phyloP scores from a whole-genome alignment of 257 asterid genomes.

The Anisodus tanguticus region DNA sequence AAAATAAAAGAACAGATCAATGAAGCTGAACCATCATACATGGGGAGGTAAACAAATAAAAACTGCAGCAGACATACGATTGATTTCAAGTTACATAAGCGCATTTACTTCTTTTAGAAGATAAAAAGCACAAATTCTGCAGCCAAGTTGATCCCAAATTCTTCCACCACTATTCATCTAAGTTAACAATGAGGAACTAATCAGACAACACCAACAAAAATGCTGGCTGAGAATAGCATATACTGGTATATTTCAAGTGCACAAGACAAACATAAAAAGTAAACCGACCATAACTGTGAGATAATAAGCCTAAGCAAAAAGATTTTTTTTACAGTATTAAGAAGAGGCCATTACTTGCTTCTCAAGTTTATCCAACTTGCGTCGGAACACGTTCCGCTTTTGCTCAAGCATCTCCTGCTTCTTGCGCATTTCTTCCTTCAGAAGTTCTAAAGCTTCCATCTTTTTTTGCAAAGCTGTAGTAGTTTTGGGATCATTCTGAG shows the following conservation, averaged over 20 bases:
- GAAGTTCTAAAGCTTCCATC: constrained; percentile 74
- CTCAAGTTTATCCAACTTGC: constrained; percentile 70
- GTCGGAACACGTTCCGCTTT: constrained; percentile 81
- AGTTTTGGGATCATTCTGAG: constrained; percentile 57
- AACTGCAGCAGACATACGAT: neutral
- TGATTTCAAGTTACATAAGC: neutral
- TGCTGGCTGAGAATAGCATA: constrained; percentile 21
- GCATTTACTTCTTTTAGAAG: neutral
- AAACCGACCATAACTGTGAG: neutral
- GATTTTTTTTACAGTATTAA: neutral
- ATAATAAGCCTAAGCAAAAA: neutral
- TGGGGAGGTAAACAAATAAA: neutral
- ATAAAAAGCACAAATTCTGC: neutral
- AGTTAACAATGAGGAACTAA: constrained; percentile 6
- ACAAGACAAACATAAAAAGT: neutral
- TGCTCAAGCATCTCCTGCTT: constrained; percentile 97
- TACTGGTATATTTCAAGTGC: constrained; percentile 8
- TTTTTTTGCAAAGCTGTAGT: constrained; percentile 75
- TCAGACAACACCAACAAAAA: neutral
- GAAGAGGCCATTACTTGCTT: constrained; percentile 68
- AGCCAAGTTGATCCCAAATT: neutral
- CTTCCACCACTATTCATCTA: neutral
- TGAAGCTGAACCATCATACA: constrained; percentile 13
- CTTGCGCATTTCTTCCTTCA: constrained; percentile 93
- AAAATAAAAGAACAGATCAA: neutral